Conservation (phyloP, 108 stramenopile species). For the Nannochloropsis gaditana region DNA sequence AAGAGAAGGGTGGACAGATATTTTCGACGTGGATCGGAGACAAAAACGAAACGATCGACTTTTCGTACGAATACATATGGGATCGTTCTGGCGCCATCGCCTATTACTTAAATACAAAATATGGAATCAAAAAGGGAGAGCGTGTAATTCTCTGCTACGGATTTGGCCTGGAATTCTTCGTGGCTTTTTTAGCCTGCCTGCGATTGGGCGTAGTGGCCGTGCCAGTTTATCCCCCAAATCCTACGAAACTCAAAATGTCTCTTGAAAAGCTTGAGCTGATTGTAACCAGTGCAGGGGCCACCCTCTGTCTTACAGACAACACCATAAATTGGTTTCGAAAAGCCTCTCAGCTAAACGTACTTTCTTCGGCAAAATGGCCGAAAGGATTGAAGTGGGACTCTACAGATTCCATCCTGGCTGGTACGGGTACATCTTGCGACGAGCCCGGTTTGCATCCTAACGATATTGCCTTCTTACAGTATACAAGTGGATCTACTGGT, state of each 20-base stretch:
- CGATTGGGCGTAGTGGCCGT: constrained; percentile 56
- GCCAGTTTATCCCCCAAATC: constrained; percentile 47
- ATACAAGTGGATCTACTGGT: constrained; percentile 49
- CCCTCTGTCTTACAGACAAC: constrained; percentile 18
- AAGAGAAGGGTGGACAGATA: neutral
- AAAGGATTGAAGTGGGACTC: neutral
- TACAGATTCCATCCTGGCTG: neutral
- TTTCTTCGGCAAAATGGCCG: constrained; percentile 39
- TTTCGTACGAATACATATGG: constrained; percentile 36
- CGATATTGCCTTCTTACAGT: constrained; percentile 56
- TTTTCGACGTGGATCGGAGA: constrained; percentile 37
- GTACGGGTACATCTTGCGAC: constrained; percentile 18
- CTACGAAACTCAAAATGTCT: constrained; percentile 40
- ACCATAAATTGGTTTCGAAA: constrained; percentile 31
- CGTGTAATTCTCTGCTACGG: constrained; percentile 85
- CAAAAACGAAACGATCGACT: constrained; percentile 21
- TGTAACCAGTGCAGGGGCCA: constrained; percentile 29
- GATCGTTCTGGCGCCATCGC: constrained; percentile 36
- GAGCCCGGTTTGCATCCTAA: constrained; percentile 24
- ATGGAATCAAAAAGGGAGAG: constrained; percentile 59
- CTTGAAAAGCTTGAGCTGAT: constrained; percentile 35
- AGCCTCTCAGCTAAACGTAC: constrained; percentile 40
- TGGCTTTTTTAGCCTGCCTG: constrained; percentile 90
- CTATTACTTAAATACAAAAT: constrained; percentile 23
- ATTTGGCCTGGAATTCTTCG: constrained; percentile 86